Base-by-base conservation (phyloP, 2,329 filamentous ascomycete species). In the Colletotrichum navitas region DNA sequence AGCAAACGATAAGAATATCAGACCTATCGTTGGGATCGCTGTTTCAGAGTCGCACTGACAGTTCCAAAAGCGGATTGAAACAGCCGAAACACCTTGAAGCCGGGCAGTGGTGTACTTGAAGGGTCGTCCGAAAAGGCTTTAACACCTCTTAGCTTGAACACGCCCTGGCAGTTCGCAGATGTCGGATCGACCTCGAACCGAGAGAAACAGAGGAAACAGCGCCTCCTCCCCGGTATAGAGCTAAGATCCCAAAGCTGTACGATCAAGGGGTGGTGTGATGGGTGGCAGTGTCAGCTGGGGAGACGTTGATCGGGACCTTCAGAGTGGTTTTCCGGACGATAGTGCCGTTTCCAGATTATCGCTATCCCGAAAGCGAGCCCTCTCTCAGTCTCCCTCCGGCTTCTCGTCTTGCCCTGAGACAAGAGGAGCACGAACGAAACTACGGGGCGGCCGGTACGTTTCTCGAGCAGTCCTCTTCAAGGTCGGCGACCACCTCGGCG, bases 21-120 rank as follows among this genome's bases (percentile, higher is more conserved):
- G 76, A 77, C 72, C 76, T 77, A 76, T 77, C 75, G 73, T 76
- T 76, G 77, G 78, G 80, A 83, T 81, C 80, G 79, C 80, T 79
- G 78, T 80, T 81, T 80, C 78, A 80, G 76, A 76, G 76, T 80
- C 76, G 80, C 78, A 80, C 78, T 79, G 79, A 80, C 78, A 76
- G 75, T 77, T 76, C 75, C 75, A 70, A 76, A 77, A 75, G 76
- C 76, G 75, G 77, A 79, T 81, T 80, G 79, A 82, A 81, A 82
- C 80, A 76, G 76, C 78, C 80, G 79, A 83, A 82, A 82, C 81
- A 78, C 78, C 76, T 75, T 73, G 70, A 76, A 78, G 77, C 76
- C 77, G 76, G 77, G 76, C 75, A 75, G 74, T 72, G 71, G 69
- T 76, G 73, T 74, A 67, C 6, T 73, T 74, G 74, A 74, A 73